phyloP scores from a whole-genome alignment of 306 rosid species.

The Cicer cuneatum region DNA sequence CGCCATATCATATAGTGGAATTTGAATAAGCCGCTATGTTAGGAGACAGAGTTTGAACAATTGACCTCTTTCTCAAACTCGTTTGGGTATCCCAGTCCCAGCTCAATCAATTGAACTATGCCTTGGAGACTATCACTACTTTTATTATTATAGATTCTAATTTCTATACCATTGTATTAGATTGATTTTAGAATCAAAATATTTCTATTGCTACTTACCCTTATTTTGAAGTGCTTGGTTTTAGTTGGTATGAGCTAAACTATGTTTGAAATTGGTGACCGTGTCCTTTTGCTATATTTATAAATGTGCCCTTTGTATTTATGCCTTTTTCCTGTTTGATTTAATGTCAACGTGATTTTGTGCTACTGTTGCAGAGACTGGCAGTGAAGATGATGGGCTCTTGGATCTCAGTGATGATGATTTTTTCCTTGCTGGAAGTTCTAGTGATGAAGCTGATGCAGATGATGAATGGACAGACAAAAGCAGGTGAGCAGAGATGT shows the following conservation, averaged over 20 bases:
- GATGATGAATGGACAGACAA: constrained; percentile 99
- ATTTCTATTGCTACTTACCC: constrained; percentile 22
- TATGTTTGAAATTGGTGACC: not conserved
- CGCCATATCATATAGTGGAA: no score
- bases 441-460: constrained; percentile 96
- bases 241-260: not conserved
- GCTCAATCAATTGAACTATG: not conserved
- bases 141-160: not conserved
- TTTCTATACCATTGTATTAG: not conserved
- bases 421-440: constrained; percentile 84
- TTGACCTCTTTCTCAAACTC: no score
- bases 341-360: not conserved
- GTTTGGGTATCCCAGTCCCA: no score
- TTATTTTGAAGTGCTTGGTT: constrained; percentile 32
- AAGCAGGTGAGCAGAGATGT: constrained; percentile 64
- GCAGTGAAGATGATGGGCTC: constrained; percentile 96
- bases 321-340: constrained; percentile 8
- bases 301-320: constrained; percentile 8
- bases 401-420: constrained; percentile 97
- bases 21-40: not conserved
- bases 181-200: constrained; percentile 9
- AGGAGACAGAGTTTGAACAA: not conserved
- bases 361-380: constrained; percentile 71
- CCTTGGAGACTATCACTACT: not conserved
- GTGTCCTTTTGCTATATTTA: not conserved